Evolutionary conservation across 352 stramenopile species (phyloP), one percentile per base, ranked within the genome.

Genomic region (Hyaloperonospora arabidopsidis): DNA sequence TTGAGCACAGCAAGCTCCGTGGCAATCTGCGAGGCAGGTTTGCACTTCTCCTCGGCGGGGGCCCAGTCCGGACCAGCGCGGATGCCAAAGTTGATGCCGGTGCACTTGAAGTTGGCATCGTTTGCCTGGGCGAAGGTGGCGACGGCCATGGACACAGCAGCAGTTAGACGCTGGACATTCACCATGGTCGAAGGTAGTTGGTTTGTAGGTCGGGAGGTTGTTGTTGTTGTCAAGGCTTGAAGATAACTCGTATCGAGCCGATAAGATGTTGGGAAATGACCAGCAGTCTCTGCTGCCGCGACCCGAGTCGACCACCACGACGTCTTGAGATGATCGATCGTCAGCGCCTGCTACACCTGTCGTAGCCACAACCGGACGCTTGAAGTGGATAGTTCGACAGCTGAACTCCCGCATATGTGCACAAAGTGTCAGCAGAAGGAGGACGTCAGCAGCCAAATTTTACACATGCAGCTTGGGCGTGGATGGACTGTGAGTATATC

Each of bases 51-150:
- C 11, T 50, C 62, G n/a, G 61, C 49, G 5, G 75, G 43, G 21
- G 65, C 70, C 62, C 68, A 82, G 63, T 87, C 72, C 21, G 74
- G 67, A 2, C 73, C 76, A 5, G 59, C 53, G 57, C 76, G 76
- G 53, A 81, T 81, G 71, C 86, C 84, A 70, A 86, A 89, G 68
- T 89, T 89, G 63, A 89, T 70, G 45, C 76, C 79, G 38, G 66
- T 57, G 57, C 60, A 65, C 67, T 76, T 77, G 51, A 78, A 68
- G 52, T 61, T 56, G 41, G 29, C 17, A 32, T 57, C 66, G 38
- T 76, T 53, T 14, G 62, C 67, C 10, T 58, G 46, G 28, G 55
- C 60, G 17, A 65, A 49, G 29, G 55, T 32, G 50, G 62, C 51
- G 35, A 54, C 49, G 44, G 60, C 48, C 34, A 74, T 59, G 47